Evolutionary conservation across 164 flowering plant genomes (phyloP), one percentile per base, ranked within the genome.

Genomic region (Stephania cephalantha): DNA sequence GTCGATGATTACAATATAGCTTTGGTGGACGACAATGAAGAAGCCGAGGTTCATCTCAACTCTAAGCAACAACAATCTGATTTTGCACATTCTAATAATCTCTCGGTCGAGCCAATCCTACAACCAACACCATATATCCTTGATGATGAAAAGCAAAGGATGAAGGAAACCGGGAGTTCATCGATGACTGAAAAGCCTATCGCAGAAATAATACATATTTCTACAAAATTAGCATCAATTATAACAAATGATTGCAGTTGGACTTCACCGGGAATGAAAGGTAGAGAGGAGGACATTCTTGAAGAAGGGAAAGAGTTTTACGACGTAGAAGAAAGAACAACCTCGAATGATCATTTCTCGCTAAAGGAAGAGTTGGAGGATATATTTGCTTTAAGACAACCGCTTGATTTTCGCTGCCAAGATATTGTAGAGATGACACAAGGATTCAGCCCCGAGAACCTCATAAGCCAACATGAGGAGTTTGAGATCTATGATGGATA

Each of bases 341-440:
- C 29, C 15, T 67, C 50, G 42, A 10, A 17, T n/a, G 46, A 58
- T 30, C 29, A 30, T 64, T 7, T 44, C 18, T 22, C 72, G 18
- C 12, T 30, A 10, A 20, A 64, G 10, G 70, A 63, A 69, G 31
- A 9, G 12, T 35, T 71, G 20, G 69, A 69, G 64, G 65, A 45
- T 30, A 30, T 29, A n/a, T 5, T 71, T 31, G 13, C 71, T 30
- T 77, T 53, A 25, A 66, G 72, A 68, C 29, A 12, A 20, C 83
- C 88, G 20, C 8, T 73, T 61, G 74, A 81, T 20, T 63, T 81
- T 9, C 75, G 80, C 66, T 73, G 77, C 80, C 77, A 81, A 77
- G 75, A 73, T 22, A 73, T 84, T 48, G 50, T 20, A 68, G 73
- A 58, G 0, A 50, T 84, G 2, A 78, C 83, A 20, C 46, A 55